These are phyloP conservation scores for Pisolithus thermaeus DNA, from an alignment of 1,284 basidiomycete species.

Conservation along the genomic window DNA sequence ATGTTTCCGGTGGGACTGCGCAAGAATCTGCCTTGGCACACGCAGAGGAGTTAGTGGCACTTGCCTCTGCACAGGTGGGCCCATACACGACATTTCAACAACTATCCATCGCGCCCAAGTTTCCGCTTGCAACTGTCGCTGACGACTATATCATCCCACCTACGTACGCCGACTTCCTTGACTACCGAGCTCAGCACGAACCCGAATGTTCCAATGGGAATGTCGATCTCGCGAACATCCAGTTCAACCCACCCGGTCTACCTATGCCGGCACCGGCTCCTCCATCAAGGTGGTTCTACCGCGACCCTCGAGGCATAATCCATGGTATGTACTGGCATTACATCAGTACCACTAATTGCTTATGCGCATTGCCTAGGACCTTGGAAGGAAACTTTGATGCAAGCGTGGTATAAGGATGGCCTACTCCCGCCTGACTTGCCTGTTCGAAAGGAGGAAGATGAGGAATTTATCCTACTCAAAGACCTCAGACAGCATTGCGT, in stretches of 20 bases:
- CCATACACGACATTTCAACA: slow-evolving; percentile 88
- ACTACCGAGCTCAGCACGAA: slow-evolving; percentile 60
- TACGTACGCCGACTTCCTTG: slow-evolving; percentile 72
- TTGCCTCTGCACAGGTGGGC: slow-evolving; percentile 65
- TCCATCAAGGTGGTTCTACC: slow-evolving; percentile 72
- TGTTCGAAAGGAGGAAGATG: slow-evolving; percentile 68
- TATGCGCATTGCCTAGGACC: slow-evolving; percentile 46
- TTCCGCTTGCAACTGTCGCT: slow-evolving; percentile 79
- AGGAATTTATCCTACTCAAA: slow-evolving; percentile 58
- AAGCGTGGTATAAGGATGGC: slow-evolving; percentile 79
- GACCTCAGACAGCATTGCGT: slow-evolving; percentile 69
- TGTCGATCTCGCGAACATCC: slow-evolving; percentile 51
- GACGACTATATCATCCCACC: slow-evolving; percentile 87
- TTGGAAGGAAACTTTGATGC: slow-evolving; percentile 81
- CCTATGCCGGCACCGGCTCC: slow-evolving; percentile 60
- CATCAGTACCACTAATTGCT: slow-evolving; percentile 3
- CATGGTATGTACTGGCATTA: slow-evolving; percentile 49
- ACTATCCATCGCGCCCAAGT: slow-evolving; percentile 72
- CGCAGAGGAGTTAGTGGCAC: slow-evolving; percentile 64
- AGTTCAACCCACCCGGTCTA: slow-evolving; percentile 72
- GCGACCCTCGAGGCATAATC: slow-evolving; percentile 70
- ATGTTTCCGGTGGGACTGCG: slow-evolving; percentile 19
- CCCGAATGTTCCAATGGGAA: slow-evolving; percentile 40
- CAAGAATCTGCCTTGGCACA: slow-evolving; percentile 31
- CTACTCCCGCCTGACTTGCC: slow-evolving; percentile 74